Evolutionary conservation across 2,329 filamentous ascomycete genomes (phyloP), one percentile per base, ranked within the genome.

Genomic region (Didymella exigua): DNA sequence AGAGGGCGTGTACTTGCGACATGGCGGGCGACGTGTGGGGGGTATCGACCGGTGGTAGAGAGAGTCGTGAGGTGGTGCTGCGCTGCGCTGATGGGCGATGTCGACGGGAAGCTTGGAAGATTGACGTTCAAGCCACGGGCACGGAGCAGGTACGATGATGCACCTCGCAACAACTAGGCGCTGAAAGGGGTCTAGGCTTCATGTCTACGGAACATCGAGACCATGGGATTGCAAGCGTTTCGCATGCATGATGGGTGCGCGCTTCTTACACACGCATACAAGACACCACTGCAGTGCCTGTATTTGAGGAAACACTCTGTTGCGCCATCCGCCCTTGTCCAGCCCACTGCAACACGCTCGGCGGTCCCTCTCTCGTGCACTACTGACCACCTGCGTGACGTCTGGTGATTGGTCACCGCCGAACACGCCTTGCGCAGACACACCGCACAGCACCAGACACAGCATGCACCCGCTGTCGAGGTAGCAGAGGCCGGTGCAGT

Each of bases 1-100:
- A 96, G 81, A 98, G 89, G 77, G 91, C 90, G 88, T 96, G 92
- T 65, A 86, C 82, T 84, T 92, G 89, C 79, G 92, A 95, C 92
- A 96, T 96, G 77, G 78, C 89, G 77, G 74, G 76, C 76, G 63
- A 40, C n/a, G 48, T 59, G 56, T 50, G 50, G 7, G 56, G 40
- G 23, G n/a, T 38, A 38, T 38, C 41, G 57, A 24, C 27, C 49
- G 46, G 37, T 51, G 45, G 13, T 34, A 26, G 48, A 42, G 52
- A 38, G 51, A 51, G 27, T 42, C 40, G 42, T 10, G 46, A 38
- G 49, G 56, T 49, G 53, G 61, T 58, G 62, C 51, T 55, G 61
- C 36, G 31, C 52, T 24, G 58, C 50, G 24, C 26, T 41, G 56
- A 50, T 48, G 51, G 38, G 49, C 50, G 45, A 54, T 49, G 48